A percentile compares a stretch with the other conserved stretches of the same genome.
Evolutionary conservation across 225 moss, liverwort and hornwort genomes (phyloP).

Genomic region (Asterella californica): DNA sequence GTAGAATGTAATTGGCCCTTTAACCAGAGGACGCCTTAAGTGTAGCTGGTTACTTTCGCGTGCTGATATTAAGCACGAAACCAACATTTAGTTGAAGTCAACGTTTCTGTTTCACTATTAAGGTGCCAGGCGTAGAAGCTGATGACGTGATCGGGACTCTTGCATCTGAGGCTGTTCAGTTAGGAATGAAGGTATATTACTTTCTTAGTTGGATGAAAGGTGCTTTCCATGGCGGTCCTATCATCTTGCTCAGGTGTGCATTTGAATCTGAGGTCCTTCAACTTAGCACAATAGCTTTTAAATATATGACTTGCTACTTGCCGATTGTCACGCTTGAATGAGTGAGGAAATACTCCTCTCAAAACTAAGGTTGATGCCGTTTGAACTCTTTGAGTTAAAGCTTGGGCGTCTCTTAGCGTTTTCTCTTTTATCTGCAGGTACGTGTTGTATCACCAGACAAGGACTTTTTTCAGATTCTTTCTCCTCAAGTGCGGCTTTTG

Average conservation of each 20-base stretch:
- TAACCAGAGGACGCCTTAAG: background rate
- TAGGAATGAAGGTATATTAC: constrained; percentile 39
- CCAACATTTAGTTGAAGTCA: background rate
- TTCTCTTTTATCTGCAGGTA: constrained; percentile 23
- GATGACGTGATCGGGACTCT: constrained; percentile 49
- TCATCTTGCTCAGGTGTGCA: background rate
- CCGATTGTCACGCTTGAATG: background rate
- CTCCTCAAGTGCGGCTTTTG: constrained; percentile 36
- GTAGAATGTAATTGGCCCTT: background rate
- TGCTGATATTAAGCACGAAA: background rate
- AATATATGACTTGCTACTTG: background rate
- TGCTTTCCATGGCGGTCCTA: background rate
- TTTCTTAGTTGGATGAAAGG: background rate
- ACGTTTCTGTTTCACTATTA: constrained; percentile 5
- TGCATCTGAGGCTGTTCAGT: constrained; percentile 33
- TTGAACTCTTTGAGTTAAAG: background rate
- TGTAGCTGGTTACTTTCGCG: background rate
- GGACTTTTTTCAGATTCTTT: constrained; percentile 45
- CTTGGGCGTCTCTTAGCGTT: too few relatives aligned
- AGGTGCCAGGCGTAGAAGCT: constrained; percentile 53
- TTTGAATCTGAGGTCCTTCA: too few relatives aligned
- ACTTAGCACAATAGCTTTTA: too few relatives aligned
- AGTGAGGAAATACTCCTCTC: too few relatives aligned
- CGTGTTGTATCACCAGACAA: constrained; percentile 38
- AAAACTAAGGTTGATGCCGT: background rate